phyloP scores from a whole-genome alignment of 345 rosid species.

The Cardamine resedifolia region DNA sequence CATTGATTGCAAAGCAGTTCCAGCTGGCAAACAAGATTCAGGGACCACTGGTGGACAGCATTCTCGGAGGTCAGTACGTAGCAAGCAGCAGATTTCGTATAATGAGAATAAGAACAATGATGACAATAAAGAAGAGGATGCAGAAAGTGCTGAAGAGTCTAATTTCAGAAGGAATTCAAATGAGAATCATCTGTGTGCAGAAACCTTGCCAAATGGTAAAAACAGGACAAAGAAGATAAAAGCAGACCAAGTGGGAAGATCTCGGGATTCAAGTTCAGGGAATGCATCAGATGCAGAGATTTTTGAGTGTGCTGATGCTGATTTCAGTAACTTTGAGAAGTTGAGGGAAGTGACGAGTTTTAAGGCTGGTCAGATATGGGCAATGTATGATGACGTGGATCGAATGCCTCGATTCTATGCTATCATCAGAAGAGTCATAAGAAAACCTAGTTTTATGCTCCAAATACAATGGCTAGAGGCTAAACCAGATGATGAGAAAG shows the following conservation, averaged over 20 bases:
- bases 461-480: constrained; percentile 76
- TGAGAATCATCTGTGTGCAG: not conserved
- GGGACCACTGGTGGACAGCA: constrained; percentile 40
- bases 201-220: constrained; percentile 17
- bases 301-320: constrained; percentile 53
- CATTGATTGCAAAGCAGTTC: constrained; percentile 46
- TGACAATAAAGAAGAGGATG: constrained; percentile 37
- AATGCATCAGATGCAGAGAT: constrained; percentile 33
- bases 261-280: constrained; percentile 30
- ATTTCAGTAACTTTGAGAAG: constrained; percentile 68
- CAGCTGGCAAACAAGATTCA: constrained; percentile 39
- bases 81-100: constrained; percentile 63
- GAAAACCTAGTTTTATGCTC: constrained; percentile 49
- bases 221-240: constrained; percentile 30
- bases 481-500: constrained; percentile 52
- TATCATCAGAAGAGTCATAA: constrained; percentile 51
- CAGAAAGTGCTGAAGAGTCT: constrained; percentile 22
- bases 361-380: constrained; percentile 71
- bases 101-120: constrained; percentile 61
- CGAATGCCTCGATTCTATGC: constrained; percentile 90
- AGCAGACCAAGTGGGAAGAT: constrained; percentile 32
- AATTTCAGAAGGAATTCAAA: not conserved
- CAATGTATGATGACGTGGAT: constrained; percentile 58
- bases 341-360: constrained; percentile 49
- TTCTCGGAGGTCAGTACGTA: constrained; percentile 67